Evolutionary conservation across 2,329 filamentous ascomycete species (phyloP), one percentile per base, ranked within the genome.

Genomic region (Pyrenochaeta sp.): DNA sequence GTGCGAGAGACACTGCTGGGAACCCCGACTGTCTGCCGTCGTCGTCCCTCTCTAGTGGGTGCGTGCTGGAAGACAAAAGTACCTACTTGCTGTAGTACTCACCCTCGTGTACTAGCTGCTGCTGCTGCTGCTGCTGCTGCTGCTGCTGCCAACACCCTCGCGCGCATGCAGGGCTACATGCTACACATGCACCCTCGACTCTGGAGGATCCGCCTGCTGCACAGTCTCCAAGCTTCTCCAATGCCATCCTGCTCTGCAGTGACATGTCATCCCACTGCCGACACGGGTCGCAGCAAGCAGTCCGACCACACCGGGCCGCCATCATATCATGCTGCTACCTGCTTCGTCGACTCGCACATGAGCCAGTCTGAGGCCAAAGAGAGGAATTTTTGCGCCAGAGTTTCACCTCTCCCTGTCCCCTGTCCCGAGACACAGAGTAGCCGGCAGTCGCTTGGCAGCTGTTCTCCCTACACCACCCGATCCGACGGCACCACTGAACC

Each of bases 401-500:
- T 50, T 56, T 53, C 57, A 51, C 40, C 32, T 32, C 54, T 22
- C 19, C 12, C n/a, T 8, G 30, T 32, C 45, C 32, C 55, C 50
- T 46, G 42, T 34, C 54, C 65, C 63, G 63, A 59, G 45, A 65
- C 48, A 58, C 56, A 52, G 48, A 30, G 45, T 56, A 59, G 51
- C 59, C 58, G 58, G 48, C 37, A 48, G 39, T 24, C 46, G 52
- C 66, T 64, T 64, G 62, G 58, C 58, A 27, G 24, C 34, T 32
- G 30, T 45, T 24, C 34, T 52, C 40, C 24, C 47, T 48, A 34
- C 53, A 13, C 49, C 19, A 39, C 57, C 58, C 66, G 64, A 68
- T 56, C 66, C 62, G 64, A 61, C 62, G 64, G 62, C 59, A 59
- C 43, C 54, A 50, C 53, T 54, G 48, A 24, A 42, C 59, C 61